A percentile compares a stretch with the other conserved stretches of the same genome.
Conservation (phyloP, 495 filamentous ascomycete genomes). For the Tuber borchii region DNA sequence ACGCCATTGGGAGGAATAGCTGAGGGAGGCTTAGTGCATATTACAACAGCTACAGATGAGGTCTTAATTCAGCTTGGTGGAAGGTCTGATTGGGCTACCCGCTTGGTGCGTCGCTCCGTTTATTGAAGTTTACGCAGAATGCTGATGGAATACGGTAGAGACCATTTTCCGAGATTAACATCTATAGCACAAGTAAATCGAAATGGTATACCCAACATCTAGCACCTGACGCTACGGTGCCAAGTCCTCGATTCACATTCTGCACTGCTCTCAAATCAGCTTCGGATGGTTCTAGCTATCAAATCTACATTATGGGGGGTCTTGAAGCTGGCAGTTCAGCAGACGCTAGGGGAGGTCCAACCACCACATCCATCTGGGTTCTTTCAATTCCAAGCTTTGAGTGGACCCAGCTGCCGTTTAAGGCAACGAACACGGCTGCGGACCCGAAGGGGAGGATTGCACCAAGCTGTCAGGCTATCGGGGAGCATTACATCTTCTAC, state of each 20-base stretch:
- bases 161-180: constrained; percentile 17
- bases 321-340: constrained; percentile 1
- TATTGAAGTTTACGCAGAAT: background rate
- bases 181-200: constrained; percentile 17
- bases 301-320: constrained; percentile 17
- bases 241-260: constrained; percentile 11
- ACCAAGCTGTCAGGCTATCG: constrained; percentile 10
- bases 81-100: background rate
- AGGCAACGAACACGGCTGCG: background rate
- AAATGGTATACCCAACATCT: constrained; percentile 21
- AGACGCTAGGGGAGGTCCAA: background rate
- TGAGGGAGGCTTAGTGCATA: background rate
- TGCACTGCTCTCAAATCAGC: constrained; percentile 9
- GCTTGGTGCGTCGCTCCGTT: background rate
- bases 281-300: constrained; percentile 18
- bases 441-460: background rate
- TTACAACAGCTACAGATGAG: constrained; percentile 13
- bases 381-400: constrained; percentile 16
- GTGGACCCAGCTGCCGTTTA: constrained; percentile 12
- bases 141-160: background rate
- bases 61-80: constrained; percentile 22
- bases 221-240: background rate
- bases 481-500: constrained; percentile 16
- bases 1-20: constrained; percentile 3
- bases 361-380: constrained; percentile 12